These are phyloP conservation scores for Colletotrichum plurivorum DNA, from an alignment of 2,329 filamentous ascomycete genomes.

Conservation along the genomic window DNA sequence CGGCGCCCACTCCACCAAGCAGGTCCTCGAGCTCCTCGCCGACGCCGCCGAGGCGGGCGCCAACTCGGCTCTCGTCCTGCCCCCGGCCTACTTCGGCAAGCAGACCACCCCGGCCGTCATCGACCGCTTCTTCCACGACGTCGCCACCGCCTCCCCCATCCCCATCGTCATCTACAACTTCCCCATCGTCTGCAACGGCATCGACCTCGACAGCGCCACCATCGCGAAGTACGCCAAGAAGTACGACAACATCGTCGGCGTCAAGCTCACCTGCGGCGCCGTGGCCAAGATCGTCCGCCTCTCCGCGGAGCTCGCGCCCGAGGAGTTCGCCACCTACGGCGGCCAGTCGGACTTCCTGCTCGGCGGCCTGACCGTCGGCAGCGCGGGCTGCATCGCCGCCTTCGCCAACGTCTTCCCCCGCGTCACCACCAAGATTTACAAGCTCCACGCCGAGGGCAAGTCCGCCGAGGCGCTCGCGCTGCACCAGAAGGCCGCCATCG, in stretches of 20 bases:
- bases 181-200: constrained; percentile 76
- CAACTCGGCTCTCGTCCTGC: constrained; percentile 73
- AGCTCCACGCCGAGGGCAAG: constrained; percentile 72
- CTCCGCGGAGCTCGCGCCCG: constrained; percentile 61
- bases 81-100: constrained; percentile 76
- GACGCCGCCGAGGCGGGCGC: constrained; percentile 74
- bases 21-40: constrained; percentile 71
- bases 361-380: constrained; percentile 71
- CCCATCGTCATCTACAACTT: constrained; percentile 79
- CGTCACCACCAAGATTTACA: constrained; percentile 70
- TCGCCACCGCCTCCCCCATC: constrained; percentile 65
- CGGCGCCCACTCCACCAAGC: constrained; percentile 74
- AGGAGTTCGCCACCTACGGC: constrained; percentile 77
- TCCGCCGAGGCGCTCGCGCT: constrained; percentile 70
- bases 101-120: constrained; percentile 70
- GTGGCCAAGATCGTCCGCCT: constrained; percentile 80
- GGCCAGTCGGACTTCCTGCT: constrained; percentile 82
- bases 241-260: constrained; percentile 71
- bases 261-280: constrained; percentile 78
- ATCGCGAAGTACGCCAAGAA: constrained; percentile 66
- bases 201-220: constrained; percentile 76
- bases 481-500: constrained; percentile 74
- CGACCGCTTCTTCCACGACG: constrained; percentile 70
- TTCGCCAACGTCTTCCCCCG: constrained; percentile 75
- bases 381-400: constrained; percentile 72